phyloP scores from a whole-genome alignment of 2,329 filamentous ascomycete species.

The Drechslera avenae region DNA sequence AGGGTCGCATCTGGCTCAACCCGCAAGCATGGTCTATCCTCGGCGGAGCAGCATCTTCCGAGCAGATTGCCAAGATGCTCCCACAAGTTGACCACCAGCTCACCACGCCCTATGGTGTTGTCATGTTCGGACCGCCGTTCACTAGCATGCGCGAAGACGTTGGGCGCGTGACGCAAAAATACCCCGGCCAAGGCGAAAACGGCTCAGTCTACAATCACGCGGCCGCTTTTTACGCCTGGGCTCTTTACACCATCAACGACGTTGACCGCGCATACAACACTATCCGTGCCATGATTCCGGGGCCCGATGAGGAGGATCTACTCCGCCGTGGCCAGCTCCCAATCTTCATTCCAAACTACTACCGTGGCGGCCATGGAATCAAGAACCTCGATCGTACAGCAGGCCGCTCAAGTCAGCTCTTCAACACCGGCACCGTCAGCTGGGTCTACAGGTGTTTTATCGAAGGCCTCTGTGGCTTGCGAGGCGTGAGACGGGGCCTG shows the following conservation, averaged over 20 bases:
- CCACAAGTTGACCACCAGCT: slow-evolving; percentile 58
- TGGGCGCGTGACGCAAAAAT: slow-evolving; percentile 64
- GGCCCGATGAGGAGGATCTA: slow-evolving; percentile 58
- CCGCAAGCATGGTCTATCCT: slow-evolving; percentile 63
- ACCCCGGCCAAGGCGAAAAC: slow-evolving; percentile 63
- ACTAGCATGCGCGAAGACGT: slow-evolving; percentile 63
- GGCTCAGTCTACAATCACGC: slow-evolving; percentile 65
- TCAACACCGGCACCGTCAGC: slow-evolving; percentile 64
- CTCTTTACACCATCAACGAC: slow-evolving; percentile 58
- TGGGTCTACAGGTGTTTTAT: slow-evolving; percentile 63
- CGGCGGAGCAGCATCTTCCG: slow-evolving; percentile 55
- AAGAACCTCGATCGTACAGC: slow-evolving; percentile 49
- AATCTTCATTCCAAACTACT: slow-evolving; percentile 65
- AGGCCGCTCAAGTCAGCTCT: slow-evolving; percentile 62
- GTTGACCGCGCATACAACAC: slow-evolving; percentile 58
- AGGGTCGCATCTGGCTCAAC: slow-evolving; percentile 64
- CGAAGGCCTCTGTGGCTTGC: slow-evolving; percentile 61
- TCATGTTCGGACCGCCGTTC: slow-evolving; percentile 63
- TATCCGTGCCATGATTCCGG: slow-evolving; percentile 61
- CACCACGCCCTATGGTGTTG: slow-evolving; percentile 59
- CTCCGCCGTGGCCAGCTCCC: slow-evolving; percentile 61
- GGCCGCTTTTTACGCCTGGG: slow-evolving; percentile 60
- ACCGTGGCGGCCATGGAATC: slow-evolving; percentile 47
- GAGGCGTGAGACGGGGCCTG: slow-evolving; percentile 57
- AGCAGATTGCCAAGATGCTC: slow-evolving; percentile 55